Evolutionary conservation across 768 basidiomycete species (phyloP).

Genomic region (Nidularia pulvinata): DNA sequence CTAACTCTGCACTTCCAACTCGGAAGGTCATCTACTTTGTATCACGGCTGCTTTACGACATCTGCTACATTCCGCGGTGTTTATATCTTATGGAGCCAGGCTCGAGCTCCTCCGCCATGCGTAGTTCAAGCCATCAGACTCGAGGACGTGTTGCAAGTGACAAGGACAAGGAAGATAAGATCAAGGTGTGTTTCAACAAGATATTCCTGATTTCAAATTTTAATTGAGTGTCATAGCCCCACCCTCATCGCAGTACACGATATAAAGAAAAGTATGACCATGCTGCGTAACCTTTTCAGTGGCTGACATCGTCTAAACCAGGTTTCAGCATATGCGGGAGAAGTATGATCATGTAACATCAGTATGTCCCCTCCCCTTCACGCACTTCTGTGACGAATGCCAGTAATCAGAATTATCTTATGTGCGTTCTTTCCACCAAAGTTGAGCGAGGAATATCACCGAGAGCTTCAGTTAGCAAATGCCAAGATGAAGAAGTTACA

Average conservation of each 20-base stretch:
- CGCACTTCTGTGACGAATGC: not conserved
- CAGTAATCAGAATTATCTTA: not conserved
- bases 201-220: not conserved
- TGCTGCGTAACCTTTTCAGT: not conserved
- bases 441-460: constrained; percentile 34
- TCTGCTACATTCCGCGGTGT: too few species aligned
- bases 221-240: not conserved
- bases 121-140: not conserved
- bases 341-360: constrained; percentile 41
- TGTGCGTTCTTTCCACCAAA: constrained; percentile 7
- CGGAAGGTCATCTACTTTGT: too few species aligned
- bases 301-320: constrained; percentile 9
- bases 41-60: too few species aligned
- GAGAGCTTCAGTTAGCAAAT: constrained; percentile 35
- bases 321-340: constrained; percentile 44
- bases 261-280: constrained; percentile 3
- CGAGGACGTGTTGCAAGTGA: not conserved
- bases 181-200: not conserved
- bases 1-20: too few species aligned
- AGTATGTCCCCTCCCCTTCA: constrained; percentile 21
- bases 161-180: not conserved
- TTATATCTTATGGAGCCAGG: not conserved
- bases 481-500: constrained; percentile 42
- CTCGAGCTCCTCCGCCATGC: not conserved
- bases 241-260: not conserved